These are phyloP conservation scores for Entophlyctis luteolus DNA, from an alignment of 192 early-diverging fungal species.

Conservation along the genomic window DNA sequence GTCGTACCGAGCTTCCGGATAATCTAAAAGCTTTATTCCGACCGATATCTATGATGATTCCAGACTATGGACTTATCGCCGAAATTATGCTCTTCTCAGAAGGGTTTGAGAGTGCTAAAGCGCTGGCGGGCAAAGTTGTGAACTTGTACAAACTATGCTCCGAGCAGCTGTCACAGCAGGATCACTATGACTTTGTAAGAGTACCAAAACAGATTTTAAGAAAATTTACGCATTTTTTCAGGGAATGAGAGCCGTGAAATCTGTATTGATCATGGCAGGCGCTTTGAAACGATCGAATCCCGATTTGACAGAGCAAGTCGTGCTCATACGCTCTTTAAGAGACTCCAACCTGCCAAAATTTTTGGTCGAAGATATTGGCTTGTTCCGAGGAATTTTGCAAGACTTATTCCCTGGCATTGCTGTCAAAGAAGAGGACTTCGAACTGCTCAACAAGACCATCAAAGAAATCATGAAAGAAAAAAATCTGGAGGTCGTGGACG, in stretches of 20 bases:
- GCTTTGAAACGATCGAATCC: constrained; percentile 52
- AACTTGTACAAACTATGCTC: constrained; percentile 62
- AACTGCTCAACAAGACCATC: constrained; percentile 41
- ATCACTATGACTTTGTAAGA: constrained; percentile 57
- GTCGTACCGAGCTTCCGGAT: constrained; percentile 57
- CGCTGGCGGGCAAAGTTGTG: constrained; percentile 54
- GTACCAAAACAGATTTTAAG: neutral
- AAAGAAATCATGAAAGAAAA: constrained; percentile 46
- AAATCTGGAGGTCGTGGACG: constrained; percentile 49
- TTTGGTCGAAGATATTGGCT: constrained; percentile 53
- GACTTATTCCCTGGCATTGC: constrained; percentile 54
- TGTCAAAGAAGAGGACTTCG: constrained; percentile 53
- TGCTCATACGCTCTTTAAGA: constrained; percentile 52
- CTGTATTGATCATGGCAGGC: constrained; percentile 60
- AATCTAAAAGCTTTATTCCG: constrained; percentile 59
- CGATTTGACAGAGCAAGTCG: constrained; percentile 53
- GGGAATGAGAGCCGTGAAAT: constrained; percentile 61
- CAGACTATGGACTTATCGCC: constrained; percentile 59
- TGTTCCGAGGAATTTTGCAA: constrained; percentile 55
- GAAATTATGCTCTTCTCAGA: constrained; percentile 65
- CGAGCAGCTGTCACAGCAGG: constrained; percentile 61
- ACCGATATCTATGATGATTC: constrained; percentile 60
- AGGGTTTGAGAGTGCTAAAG: constrained; percentile 59
- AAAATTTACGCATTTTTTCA: neutral
- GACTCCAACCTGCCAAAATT: constrained; percentile 63